These are phyloP conservation scores for Acrodontium crateriforme DNA, from an alignment of 2,329 filamentous ascomycete genomes.

Conservation along the genomic window DNA sequence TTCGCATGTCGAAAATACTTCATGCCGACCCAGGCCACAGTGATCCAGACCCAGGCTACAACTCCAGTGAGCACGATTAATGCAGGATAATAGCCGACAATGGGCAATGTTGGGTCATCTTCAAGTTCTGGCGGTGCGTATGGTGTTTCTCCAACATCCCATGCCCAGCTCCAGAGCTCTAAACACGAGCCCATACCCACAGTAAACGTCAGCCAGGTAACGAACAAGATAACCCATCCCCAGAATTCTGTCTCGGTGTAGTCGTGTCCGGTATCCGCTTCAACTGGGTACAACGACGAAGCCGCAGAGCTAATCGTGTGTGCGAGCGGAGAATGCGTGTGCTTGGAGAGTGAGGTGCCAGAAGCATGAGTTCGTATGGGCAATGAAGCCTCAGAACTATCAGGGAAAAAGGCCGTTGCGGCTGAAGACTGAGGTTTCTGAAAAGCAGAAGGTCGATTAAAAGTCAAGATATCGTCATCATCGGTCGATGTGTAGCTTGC, in stretches of 20 bases:
- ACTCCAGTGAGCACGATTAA: conserved; percentile 84
- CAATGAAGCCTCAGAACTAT: conserved; percentile 4
- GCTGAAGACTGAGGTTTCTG: conserved; percentile 11
- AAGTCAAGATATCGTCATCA: conserved; percentile 64
- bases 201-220: conserved; percentile 93
- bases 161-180: conserved; percentile 95
- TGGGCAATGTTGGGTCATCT: conserved; percentile 85
- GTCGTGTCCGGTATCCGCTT: conserved; percentile 78
- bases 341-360: too few species aligned
- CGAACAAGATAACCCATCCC: conserved; percentile 84
- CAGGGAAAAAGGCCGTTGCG: conserved; percentile 18
- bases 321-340: conserved; percentile 13
- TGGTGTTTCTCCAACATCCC: conserved; percentile 93
- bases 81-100: conserved; percentile 93
- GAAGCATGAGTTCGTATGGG: conserved; percentile 7
- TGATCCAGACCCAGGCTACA: conserved; percentile 98
- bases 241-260: conserved; percentile 95
- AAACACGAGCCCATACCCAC: conserved; percentile 93
- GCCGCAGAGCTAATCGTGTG: conserved; percentile 12
- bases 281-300: conserved; percentile 12
- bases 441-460: conserved; percentile 24
- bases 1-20: conserved; percentile 98
- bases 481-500: conserved; percentile 61
- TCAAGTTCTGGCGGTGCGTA: conserved; percentile 92
- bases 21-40: conserved; percentile 96